phyloP scores from a whole-genome alignment of 768 basidiomycete species.

The Agaricus blazei region DNA sequence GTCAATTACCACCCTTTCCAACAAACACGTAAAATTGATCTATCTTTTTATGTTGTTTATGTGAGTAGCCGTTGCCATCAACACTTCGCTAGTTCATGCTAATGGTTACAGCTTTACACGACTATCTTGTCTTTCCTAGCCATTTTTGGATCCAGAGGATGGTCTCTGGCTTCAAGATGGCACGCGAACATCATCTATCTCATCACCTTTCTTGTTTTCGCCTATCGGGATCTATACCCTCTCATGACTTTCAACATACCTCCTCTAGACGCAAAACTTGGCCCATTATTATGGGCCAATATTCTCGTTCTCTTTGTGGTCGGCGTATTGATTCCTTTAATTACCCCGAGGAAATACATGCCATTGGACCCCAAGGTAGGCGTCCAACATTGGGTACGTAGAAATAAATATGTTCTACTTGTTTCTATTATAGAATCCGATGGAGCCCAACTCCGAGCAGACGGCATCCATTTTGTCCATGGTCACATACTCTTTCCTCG shows the following conservation, averaged over 20 bases:
- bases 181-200: too few relatives aligned
- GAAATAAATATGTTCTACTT: not conserved
- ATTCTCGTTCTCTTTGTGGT: slow-evolving; percentile 27
- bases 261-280: slow-evolving; percentile 36
- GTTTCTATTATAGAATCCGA: slow-evolving; percentile 23
- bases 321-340: slow-evolving; percentile 43
- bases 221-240: slow-evolving; percentile 52
- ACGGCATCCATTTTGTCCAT: slow-evolving; percentile 42
- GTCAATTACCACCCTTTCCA: too few relatives aligned
- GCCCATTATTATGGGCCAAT: slow-evolving; percentile 24
- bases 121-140: too few relatives aligned
- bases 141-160: too few relatives aligned
- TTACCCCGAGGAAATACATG: slow-evolving; percentile 46
- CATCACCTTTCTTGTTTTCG: too few relatives aligned
- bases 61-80: too few relatives aligned
- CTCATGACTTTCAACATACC: slow-evolving; percentile 37
- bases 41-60: too few relatives aligned
- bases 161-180: too few relatives aligned
- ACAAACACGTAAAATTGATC: too few relatives aligned
- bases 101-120: too few relatives aligned
- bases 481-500: slow-evolving; percentile 48
- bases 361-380: slow-evolving; percentile 44
- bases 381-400: not conserved
- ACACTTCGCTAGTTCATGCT: too few relatives aligned
- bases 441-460: slow-evolving; percentile 43